Evolutionary conservation across 495 filamentous ascomycete species (phyloP).

Genomic region (Penicillium canescens): DNA sequence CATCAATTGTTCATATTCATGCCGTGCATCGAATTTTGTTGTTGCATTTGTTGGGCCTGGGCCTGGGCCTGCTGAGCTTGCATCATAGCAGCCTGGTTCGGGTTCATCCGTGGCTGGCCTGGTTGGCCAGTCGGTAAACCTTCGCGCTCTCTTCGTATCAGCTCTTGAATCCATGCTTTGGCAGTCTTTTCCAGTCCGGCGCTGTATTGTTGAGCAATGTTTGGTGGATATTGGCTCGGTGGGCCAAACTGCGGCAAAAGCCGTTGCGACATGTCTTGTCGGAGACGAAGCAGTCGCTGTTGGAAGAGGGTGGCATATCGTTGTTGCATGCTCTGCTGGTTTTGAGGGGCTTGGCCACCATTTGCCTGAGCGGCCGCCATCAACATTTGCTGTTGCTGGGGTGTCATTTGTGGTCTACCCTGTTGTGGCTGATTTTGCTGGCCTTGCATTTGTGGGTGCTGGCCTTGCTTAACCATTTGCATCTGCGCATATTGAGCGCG

Average conservation of each 20-base stretch:
- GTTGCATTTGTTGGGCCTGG: conserved; percentile 41
- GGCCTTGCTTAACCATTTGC: conserved; percentile 42
- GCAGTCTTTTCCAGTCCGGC: conserved; percentile 38
- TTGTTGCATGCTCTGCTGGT: conserved; percentile 30
- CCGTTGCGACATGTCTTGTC: conserved; percentile 41
- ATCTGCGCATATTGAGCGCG: conserved; percentile 42
- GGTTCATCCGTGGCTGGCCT: conserved; percentile 25
- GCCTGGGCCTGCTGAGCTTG: conserved; percentile 35
- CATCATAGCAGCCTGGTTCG: conserved; percentile 17
- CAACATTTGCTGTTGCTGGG: conserved; percentile 43
- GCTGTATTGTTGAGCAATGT: conserved; percentile 41
- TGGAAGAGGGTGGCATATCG: conserved; percentile 42
- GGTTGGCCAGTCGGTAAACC: background rate
- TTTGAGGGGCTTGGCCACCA: conserved; percentile 38
- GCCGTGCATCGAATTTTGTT: conserved; percentile 50
- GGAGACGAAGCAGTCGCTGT: conserved; percentile 35
- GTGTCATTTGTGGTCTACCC: conserved; percentile 32
- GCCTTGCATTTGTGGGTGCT: conserved; percentile 31
- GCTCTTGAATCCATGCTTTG: conserved; percentile 44
- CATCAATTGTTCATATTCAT: conserved; percentile 39
- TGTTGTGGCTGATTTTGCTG: conserved; percentile 40
- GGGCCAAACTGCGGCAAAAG: conserved; percentile 42
- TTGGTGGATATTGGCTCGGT: conserved; percentile 44
- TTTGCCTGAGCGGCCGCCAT: conserved; percentile 45
- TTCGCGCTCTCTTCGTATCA: conserved; percentile 46